Conservation (phyloP, 1,284 basidiomycete genomes). For the Papiliotrema nemorosa region DNA sequence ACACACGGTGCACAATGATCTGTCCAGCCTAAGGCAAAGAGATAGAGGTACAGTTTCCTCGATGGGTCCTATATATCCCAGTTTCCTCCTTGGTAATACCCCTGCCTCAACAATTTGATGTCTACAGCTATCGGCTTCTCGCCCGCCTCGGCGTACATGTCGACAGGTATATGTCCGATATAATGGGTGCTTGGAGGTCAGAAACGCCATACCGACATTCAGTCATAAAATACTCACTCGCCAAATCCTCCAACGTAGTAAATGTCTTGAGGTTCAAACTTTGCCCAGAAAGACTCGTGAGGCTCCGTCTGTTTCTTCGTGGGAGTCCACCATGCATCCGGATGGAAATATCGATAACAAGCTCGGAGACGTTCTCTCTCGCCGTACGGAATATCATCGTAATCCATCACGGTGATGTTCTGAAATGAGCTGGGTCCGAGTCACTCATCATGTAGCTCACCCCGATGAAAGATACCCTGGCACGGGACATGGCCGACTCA, state of each 20-base stretch:
- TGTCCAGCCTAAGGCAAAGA: too few species aligned
- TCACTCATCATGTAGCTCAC: constrained; percentile 26
- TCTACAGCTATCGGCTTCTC: too few species aligned
- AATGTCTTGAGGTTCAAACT: constrained; percentile 51
- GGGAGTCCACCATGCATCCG: constrained; percentile 47
- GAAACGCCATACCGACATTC: not conserved
- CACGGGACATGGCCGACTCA: constrained; percentile 44
- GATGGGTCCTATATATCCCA: too few species aligned
- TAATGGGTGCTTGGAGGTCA: constrained; percentile 50
- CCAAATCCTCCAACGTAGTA: constrained; percentile 68
- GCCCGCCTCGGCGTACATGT: constrained; percentile 52
- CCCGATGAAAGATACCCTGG: constrained; percentile 60
- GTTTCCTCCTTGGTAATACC: too few species aligned
- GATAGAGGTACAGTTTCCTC: too few species aligned
- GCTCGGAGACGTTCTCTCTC: constrained; percentile 21
- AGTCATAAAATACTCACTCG: constrained; percentile 48
- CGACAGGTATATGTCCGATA: constrained; percentile 58
- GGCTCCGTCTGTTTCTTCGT: constrained; percentile 22
- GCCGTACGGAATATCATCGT: constrained; percentile 16
- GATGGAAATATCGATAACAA: constrained; percentile 42
- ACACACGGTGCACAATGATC: too few species aligned
- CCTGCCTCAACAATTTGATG: too few species aligned
- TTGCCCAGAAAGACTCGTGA: constrained; percentile 42
- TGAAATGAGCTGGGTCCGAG: constrained; percentile 4
- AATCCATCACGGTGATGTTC: constrained; percentile 38